Evolutionary conservation across 192 early-diverging fungal genomes (phyloP), one percentile per base, ranked within the genome.

Genomic region (Coemansia sp.): DNA sequence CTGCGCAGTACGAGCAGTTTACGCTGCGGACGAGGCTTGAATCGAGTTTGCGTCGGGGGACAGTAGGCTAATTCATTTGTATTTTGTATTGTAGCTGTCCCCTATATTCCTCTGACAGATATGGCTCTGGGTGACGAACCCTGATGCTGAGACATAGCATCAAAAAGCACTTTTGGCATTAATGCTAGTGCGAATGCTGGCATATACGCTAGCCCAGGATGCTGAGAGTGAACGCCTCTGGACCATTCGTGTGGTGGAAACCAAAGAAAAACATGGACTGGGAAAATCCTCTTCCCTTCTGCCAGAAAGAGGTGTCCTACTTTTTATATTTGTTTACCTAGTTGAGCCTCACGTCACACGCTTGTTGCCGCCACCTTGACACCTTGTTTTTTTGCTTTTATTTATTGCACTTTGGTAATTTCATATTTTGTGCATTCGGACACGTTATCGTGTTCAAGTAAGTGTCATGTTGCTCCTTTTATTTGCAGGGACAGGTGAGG

Each of bases 21-120:
- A 59, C 69, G 39, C 75, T 77, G n/a, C 59, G 66, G 25, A 17
- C 41, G 32, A 60, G 75, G 62, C 62, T 77, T 32, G 69, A 62
- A 14, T 17, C 23, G 23, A 2, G 2, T 7, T 24, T 64, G 52
- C 52, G 39, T 22, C 23, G 5, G 12, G 22, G 14, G 50, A 12
- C 15, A 21, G 21, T 14, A 15, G 29, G 47, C 14, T 29, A 15
- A 24, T 25, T 55, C 5, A 55, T 5, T 23, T 7, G 43, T 4
- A 53, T 17, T 24, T 23, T 12, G 14, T n/a, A 45, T 45, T 45
- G 43, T 45, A 45, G 43, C 43, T n/a, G 12, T 45, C 43, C 21
- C 14, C 11, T n/a, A 45, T 32, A 32, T 32, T 32, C 6, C 29
- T 32, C 29, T 32, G 29, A 7, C 29, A 32, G 29, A 32, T 32